phyloP scores from a whole-genome alignment of 352 stramenopile genomes.

The Pythium aphanidermatum region DNA sequence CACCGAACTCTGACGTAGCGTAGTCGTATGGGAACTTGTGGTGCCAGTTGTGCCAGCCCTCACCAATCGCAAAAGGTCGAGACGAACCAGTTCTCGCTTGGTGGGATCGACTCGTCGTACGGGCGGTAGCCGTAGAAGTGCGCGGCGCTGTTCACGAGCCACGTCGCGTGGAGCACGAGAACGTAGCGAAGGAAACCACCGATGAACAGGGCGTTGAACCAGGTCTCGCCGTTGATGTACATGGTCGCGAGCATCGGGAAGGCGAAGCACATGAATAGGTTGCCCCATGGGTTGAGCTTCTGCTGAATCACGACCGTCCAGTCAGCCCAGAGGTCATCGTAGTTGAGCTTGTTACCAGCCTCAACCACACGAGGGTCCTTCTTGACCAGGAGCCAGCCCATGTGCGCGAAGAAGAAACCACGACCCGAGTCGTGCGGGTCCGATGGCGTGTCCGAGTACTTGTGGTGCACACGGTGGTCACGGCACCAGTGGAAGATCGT shows the following conservation, averaged over 20 bases:
- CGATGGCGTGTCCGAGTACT: conserved; percentile 95
- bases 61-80: conserved; percentile 93
- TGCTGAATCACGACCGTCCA: conserved; percentile 95
- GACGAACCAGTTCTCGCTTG: conserved; percentile 94
- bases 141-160: conserved; percentile 97
- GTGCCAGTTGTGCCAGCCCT: conserved; percentile 99
- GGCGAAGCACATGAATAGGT: conserved; percentile 97
- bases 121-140: conserved; percentile 98
- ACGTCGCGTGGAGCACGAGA: conserved; percentile 95
- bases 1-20: conserved; percentile 96
- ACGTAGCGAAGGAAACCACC: conserved; percentile 93
- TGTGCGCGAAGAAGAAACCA: conserved; percentile 99
- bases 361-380: conserved; percentile 93
- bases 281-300: conserved; percentile 96
- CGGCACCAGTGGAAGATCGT: conserved; percentile 98
- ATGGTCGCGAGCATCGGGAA: conserved; percentile 90
- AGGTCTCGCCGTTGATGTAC: conserved; percentile 88
- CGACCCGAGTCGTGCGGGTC: conserved; percentile 94
- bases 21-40: conserved; percentile 99
- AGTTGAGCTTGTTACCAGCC: conserved; percentile 92
- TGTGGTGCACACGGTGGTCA: conserved; percentile 99
- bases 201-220: conserved; percentile 96
- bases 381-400: conserved; percentile 98
- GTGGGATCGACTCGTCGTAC: conserved; percentile 94
- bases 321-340: conserved; percentile 95